phyloP scores from a whole-genome alignment of 768 basidiomycete species.

The Lactifluus hygrophoroides region DNA sequence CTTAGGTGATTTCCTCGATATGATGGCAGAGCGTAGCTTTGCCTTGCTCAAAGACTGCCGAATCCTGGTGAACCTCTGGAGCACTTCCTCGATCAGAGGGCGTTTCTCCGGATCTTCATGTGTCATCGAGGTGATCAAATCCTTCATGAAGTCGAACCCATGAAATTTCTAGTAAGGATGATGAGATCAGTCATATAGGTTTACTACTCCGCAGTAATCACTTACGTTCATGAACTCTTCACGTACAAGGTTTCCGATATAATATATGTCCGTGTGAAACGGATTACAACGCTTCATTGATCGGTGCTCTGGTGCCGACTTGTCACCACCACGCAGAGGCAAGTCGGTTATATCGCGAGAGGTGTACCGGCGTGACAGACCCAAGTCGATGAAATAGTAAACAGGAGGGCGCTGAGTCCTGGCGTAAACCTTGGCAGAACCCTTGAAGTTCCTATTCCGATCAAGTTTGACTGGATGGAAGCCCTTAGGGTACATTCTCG shows the following conservation, averaged over 20 bases:
- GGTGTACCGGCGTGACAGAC: slow-evolving; percentile 23
- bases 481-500: slow-evolving; percentile 22
- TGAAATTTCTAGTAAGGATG: slow-evolving; percentile 16
- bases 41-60: neutral
- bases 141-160: slow-evolving; percentile 23
- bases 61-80: neutral
- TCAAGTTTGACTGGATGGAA: slow-evolving; percentile 24
- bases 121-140: slow-evolving; percentile 25
- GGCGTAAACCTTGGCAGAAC: slow-evolving; percentile 18
- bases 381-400: slow-evolving; percentile 27
- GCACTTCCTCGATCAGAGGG: slow-evolving; percentile 21
- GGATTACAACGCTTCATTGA: slow-evolving; percentile 22
- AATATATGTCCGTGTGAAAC: slow-evolving; percentile 31
- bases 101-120: slow-evolving; percentile 23
- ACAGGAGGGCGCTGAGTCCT: slow-evolving; percentile 24
- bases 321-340: slow-evolving; percentile 36
- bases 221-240: slow-evolving; percentile 25
- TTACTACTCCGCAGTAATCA: neutral
- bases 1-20: neutral
- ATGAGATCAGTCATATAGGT: neutral
- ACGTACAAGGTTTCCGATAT: slow-evolving; percentile 29
- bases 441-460: slow-evolving; percentile 22
- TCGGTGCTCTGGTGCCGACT: slow-evolving; percentile 30
- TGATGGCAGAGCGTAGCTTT: slow-evolving; percentile 8
- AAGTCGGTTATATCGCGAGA: slow-evolving; percentile 25